Percentiles rank a stretch among this genome's conserved stretches.
These are phyloP conservation scores for Globisporangium abappressorium DNA, from an alignment of 352 stramenopile species.

Conservation along the genomic window DNA sequence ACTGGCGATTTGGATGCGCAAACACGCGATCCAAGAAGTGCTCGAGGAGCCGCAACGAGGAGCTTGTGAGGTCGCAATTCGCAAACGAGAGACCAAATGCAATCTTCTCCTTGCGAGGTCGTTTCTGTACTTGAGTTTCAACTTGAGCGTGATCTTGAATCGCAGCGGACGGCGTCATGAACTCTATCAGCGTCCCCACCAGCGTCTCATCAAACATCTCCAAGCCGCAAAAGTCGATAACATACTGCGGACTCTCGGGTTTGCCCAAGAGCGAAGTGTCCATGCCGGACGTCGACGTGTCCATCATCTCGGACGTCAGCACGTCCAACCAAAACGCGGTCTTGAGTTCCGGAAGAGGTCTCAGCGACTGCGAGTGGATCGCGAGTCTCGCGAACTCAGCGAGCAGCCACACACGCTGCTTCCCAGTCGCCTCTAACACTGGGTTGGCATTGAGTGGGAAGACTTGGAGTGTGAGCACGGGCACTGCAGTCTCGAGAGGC, in stretches of 20 bases:
- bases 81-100: conserved; percentile 5
- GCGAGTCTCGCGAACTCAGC: background rate
- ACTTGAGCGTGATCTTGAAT: background rate
- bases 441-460: conserved; percentile 3
- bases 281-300: conserved; percentile 6
- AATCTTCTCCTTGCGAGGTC: background rate
- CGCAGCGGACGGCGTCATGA: background rate
- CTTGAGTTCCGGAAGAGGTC: background rate
- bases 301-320: conserved; percentile 1
- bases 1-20: background rate
- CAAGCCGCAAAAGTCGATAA: conserved; percentile 8
- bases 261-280: background rate
- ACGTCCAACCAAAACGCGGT: background rate
- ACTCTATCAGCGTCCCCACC: background rate
- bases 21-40: background rate
- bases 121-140: background rate
- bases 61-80: background rate
- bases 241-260: background rate
- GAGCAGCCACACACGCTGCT: background rate
- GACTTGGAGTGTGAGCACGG: conserved; percentile 1
- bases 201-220: background rate
- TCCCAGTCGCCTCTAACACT: background rate
- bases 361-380: background rate
- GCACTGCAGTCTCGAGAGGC: background rate
- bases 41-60: background rate